Base-by-base conservation (phyloP, 1,284 basidiomycete species). In the Heterobasidion irregulare region DNA sequence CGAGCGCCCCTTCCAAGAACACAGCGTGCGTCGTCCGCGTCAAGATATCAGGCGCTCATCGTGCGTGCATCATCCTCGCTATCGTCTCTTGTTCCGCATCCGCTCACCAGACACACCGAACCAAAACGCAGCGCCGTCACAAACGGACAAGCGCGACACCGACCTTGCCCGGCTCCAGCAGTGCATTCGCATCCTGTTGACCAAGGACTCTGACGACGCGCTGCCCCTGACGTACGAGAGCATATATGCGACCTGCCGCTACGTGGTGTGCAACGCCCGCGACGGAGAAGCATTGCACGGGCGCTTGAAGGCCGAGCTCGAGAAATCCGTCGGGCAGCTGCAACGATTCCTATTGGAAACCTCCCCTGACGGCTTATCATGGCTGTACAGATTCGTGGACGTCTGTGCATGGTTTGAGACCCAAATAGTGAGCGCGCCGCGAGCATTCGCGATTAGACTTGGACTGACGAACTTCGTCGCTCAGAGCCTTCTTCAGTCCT, bases 401-500 rank as follows among this genome's bases (percentile, higher is more conserved):
- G 64, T 67, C 0, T 84, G 83, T 62, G 68, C 71, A 18, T 86
- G 83, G 84, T 86, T 84, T 50, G 81, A 86, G 62, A 68, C 66
- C 36, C 75, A 77, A 62, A 74, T 86, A 44, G 19, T 15, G 16
- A 19, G 46, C 46, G 18, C 18, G 26, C 10, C 6, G 46, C 26
- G 46, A 18, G 46, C 16, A 13, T 44, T 7, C 5, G 16, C 26
- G 4, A 1, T 13, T 9, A 32, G 12, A 4, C 9, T 47, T 33
- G 32, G 10, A 50, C 16, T n/a, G 9, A 50, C 32, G 13, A 7
- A 19, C 18, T 32, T 8, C 7, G 12, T 16, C 13, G 19, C 45
- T 8, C 34, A 53, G 53, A 85, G 67, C 5, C 66, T 85, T 8
- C 61, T 88, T 8, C 69, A 75, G 60, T 83, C 82, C 0, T 64